Evolutionary conservation across 2,329 filamentous ascomycete species (phyloP).

Genomic region (Ascosphaera apis): DNA sequence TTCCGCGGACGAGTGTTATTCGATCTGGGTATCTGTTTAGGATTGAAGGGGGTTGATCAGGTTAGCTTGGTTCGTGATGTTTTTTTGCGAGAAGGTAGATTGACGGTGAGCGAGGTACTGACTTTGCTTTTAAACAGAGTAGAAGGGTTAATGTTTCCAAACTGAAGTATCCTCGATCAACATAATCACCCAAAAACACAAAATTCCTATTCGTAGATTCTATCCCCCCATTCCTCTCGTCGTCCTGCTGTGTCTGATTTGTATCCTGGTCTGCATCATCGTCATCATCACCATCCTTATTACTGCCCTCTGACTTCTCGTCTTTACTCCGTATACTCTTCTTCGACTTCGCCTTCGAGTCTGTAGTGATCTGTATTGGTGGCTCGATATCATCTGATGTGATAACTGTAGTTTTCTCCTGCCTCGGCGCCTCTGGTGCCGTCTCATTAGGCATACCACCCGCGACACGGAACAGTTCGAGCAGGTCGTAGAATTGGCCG

Average conservation of each 20-base stretch:
- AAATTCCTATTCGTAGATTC: slow-evolving; percentile 91
- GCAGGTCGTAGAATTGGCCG: slow-evolving; percentile 95
- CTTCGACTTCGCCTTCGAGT: slow-evolving; percentile 63
- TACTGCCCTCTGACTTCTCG: slow-evolving; percentile 2
- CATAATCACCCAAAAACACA: slow-evolving; percentile 95
- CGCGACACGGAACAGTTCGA: slow-evolving; percentile 94
- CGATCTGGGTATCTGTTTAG: slow-evolving; percentile 92
- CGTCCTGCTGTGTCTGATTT: no score
- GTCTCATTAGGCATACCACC: slow-evolving; percentile 90
- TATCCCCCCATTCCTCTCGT: slow-evolving; percentile 64
- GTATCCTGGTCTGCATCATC: slow-evolving; percentile 12
- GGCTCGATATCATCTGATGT: slow-evolving; percentile 83
- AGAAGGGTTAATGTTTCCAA: slow-evolving; percentile 97
- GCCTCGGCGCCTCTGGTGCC: no score
- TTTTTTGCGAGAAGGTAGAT: no score
- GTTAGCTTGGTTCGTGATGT: no score
- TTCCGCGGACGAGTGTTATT: slow-evolving; percentile 88
- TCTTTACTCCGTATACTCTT: slow-evolving; percentile 42
- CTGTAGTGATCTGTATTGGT: slow-evolving; percentile 64
- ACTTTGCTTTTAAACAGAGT: slow-evolving; percentile 80
- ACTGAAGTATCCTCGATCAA: slow-evolving; percentile 94
- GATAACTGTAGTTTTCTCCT: slow-evolving; percentile 58
- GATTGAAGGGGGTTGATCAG: no score
- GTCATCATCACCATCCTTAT: slow-evolving; percentile 9
- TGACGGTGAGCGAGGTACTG: no score